Evolutionary conservation across 768 basidiomycete genomes (phyloP).

Genomic region (Termitomyces sp.): DNA sequence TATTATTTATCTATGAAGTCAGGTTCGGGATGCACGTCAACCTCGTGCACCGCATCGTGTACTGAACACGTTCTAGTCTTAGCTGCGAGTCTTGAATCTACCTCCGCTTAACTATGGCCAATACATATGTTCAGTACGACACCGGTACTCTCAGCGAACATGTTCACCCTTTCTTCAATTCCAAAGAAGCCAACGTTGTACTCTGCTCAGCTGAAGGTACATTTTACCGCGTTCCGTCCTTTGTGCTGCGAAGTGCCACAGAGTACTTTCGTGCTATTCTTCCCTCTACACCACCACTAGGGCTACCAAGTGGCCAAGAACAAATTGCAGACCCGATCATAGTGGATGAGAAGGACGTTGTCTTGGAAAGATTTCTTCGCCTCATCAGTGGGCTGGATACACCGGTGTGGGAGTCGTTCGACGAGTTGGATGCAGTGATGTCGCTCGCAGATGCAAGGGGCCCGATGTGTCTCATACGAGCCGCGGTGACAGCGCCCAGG

Average conservation of each 20-base stretch:
- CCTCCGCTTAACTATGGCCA: background rate
- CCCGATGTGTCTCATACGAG: constrained; percentile 38
- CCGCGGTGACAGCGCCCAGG: constrained; percentile 35
- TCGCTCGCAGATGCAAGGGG: constrained; percentile 41
- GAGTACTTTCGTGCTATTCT: background rate
- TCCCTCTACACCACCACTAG: background rate
- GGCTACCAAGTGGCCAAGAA: background rate
- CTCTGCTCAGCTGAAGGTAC: background rate
- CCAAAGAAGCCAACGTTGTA: background rate
- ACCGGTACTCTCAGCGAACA: background rate
- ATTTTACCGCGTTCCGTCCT: background rate
- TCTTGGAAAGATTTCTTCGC: background rate
- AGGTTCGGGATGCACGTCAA: background rate
- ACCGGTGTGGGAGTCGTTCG: constrained; percentile 35
- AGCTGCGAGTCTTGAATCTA: background rate
- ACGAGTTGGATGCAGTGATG: constrained; percentile 34
- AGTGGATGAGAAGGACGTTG: background rate
- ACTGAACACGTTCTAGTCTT: background rate
- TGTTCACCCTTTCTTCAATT: background rate
- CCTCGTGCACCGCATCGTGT: background rate
- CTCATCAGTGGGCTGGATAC: constrained; percentile 23
- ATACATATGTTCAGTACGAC: background rate
- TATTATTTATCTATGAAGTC: background rate
- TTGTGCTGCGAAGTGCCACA: background rate
- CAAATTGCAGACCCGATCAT: background rate